Conservation (phyloP, 257 asterid species). For the Ligustrum vulgare region DNA sequence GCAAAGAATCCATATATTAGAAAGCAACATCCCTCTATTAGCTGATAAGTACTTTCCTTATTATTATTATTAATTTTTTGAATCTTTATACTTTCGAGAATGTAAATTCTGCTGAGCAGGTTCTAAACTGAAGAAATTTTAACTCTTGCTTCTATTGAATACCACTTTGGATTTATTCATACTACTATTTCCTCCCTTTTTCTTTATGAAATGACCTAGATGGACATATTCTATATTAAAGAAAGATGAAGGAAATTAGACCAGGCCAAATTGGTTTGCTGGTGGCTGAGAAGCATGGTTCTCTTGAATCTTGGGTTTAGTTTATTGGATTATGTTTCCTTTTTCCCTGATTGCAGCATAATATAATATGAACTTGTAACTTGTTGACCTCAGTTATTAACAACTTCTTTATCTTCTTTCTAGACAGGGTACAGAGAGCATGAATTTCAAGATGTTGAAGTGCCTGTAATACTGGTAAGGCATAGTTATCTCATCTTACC, state of each 20-base stretch:
- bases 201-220: background rate
- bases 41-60: background rate
- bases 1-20: background rate
- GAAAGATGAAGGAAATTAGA: background rate
- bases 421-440: conserved; percentile 75
- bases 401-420: conserved; percentile 23
- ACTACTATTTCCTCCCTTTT: background rate
- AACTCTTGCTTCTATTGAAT: background rate
- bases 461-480: conserved; percentile 76
- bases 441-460: conserved; percentile 53
- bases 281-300: background rate
- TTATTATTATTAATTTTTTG: no score
- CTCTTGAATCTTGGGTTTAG: background rate
- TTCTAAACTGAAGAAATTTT: background rate
- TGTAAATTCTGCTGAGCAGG: background rate
- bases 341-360: background rate
- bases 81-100: background rate
- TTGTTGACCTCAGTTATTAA: background rate
- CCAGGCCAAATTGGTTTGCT: background rate
- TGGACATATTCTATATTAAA: background rate
- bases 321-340: background rate
- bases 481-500: background rate
- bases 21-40: background rate
- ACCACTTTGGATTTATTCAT: conserved; percentile 2
- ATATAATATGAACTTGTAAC: no score